Percentiles rank a stretch among this genome's conserved stretches.
These are phyloP conservation scores for Phytophthora foliorum DNA, from an alignment of 352 stramenopile genomes.

Conservation along the genomic window DNA sequence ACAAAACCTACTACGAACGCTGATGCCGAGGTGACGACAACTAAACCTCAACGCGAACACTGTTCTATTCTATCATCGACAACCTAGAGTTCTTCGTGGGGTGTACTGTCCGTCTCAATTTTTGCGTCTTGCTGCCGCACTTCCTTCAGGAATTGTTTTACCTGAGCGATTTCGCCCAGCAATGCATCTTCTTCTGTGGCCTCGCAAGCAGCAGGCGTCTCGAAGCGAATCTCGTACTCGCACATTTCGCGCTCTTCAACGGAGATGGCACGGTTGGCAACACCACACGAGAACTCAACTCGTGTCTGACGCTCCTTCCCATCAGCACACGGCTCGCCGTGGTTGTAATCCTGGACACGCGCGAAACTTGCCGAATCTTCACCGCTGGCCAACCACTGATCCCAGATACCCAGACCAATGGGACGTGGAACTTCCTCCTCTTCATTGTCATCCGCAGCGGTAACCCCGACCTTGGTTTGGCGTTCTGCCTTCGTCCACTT, in stretches of 20 bases:
- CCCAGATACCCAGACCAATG: slow-evolving; percentile 73
- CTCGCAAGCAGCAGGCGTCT: slow-evolving; percentile 67
- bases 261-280: slow-evolving; percentile 76
- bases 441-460: slow-evolving; percentile 17
- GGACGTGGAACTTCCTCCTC: slow-evolving; percentile 38
- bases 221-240: slow-evolving; percentile 89
- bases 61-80: slow-evolving; percentile 26
- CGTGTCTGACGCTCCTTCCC: slow-evolving; percentile 73
- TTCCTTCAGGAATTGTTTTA: slow-evolving; percentile 18
- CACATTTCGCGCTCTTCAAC: slow-evolving; percentile 94
- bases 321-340: slow-evolving; percentile 90
- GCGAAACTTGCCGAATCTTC: slow-evolving; percentile 39
- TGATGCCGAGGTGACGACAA: slow-evolving; percentile 14
- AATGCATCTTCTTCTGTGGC: slow-evolving; percentile 29
- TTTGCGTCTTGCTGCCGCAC: not conserved
- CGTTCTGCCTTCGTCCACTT: slow-evolving; percentile 64
- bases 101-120: not conserved
- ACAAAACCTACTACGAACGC: slow-evolving; percentile 19
- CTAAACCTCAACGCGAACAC: slow-evolving; percentile 12
- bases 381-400: slow-evolving; percentile 48
- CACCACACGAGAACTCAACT: slow-evolving; percentile 84
- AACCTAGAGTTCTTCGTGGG: slow-evolving; percentile 42
- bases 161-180: slow-evolving; percentile 23
- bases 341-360: slow-evolving; percentile 70
- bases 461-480: slow-evolving; percentile 41